Evolutionary conservation across 148 eudicot species (phyloP), one percentile per base, ranked within the genome.

Genomic region (Dianthus caryophyllus): DNA sequence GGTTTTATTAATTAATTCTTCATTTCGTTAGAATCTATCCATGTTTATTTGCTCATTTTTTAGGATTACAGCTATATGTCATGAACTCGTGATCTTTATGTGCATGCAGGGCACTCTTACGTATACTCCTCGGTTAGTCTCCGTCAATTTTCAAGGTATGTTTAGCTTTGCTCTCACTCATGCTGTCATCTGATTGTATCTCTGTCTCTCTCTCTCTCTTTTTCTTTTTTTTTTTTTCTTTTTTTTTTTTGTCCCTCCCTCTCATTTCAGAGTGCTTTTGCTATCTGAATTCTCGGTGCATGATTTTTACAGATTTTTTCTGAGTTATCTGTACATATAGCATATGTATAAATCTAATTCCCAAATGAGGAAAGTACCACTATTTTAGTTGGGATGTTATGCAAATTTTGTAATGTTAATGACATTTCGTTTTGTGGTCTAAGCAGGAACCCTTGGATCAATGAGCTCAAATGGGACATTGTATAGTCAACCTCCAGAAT

Each of bases 51-150:
- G 38, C 38, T 33, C 38, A 2, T 33, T 3, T 33, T 33, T 2
- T 33, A 33, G 38, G 38, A 33, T 7, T 33, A 33, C 38, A 64
- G 30, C 17, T 64, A 50, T 71, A 70, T 66, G 70, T 57, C 41
- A 16, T 51, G 41, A 33, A 7, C 3, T 2, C 3, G 38, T 33
- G 3, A n/a, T 52, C 36, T 63, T 66, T 71, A 36, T 11, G 56
- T 70, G 25, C 78, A 13, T 83, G 76, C 88, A 93, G 98, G 98
- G 96, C 48, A 71, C 82, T 76, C 76, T 66, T 67, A 87, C 98
- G 10, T 93, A 93, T 74, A 93, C 98, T 47, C 98, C 98, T 69
- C 89, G 98, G 73, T 48, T 93, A 78, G 71, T 93, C 69, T 84
- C 98, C 16, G 58, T 93, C 68, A 84, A 84, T 62, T 81, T 78